These are phyloP conservation scores for Myxozyma melibiosi DNA, from an alignment of 805 yeast species.

Conservation along the genomic window DNA sequence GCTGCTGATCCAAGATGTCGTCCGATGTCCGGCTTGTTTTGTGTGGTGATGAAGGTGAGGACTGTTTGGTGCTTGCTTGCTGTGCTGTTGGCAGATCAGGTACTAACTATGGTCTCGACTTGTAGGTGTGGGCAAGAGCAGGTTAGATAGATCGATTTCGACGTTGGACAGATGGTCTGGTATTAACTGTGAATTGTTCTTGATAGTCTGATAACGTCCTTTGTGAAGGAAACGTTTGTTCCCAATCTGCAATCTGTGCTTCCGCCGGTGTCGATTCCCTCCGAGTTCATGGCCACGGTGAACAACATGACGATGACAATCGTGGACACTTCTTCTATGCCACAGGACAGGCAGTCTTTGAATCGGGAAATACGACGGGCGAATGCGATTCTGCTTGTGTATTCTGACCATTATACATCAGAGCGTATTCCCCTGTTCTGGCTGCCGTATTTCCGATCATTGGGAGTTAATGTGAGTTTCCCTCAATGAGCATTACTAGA, in stretches of 20 bases:
- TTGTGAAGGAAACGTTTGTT: conserved; percentile 76
- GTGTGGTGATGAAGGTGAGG: conserved; percentile 70
- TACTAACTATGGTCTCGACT: background rate
- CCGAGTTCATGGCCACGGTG: conserved; percentile 55
- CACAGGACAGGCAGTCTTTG: conserved; percentile 61
- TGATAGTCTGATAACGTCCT: conserved; percentile 66
- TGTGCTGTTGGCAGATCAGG: background rate
- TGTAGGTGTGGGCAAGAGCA: conserved; percentile 35
- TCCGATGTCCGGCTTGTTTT: conserved; percentile 70
- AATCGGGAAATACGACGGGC: conserved; percentile 79
- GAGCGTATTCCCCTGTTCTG: conserved; percentile 90
- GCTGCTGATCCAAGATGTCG: conserved; percentile 20
- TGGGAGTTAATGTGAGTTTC: conserved; percentile 72
- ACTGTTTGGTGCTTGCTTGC: background rate
- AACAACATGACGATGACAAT: conserved; percentile 64
- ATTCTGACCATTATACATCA: conserved; percentile 91
- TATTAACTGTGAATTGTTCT: background rate
- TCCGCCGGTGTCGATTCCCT: conserved; percentile 83
- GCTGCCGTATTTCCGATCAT: conserved; percentile 89
- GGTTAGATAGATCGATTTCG: conserved; percentile 19
- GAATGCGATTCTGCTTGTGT: conserved; percentile 92
- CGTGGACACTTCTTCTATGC: conserved; percentile 67
- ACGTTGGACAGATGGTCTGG: too few relatives aligned
- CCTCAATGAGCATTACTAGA: background rate
- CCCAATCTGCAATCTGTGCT: conserved; percentile 75